Base-by-base conservation (phyloP, 768 basidiomycete species). In the Imleria badia region DNA sequence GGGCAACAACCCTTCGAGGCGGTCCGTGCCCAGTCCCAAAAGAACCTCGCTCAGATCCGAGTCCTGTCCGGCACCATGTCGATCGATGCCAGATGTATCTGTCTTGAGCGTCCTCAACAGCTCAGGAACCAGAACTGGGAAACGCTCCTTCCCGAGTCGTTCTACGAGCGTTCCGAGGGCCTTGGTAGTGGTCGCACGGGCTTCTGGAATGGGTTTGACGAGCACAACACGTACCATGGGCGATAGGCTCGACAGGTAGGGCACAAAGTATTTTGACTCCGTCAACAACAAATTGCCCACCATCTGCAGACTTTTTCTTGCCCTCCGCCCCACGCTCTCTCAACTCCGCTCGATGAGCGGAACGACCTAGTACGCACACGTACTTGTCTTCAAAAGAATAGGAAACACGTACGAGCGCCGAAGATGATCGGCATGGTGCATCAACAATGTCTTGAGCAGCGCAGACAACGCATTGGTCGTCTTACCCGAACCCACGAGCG, bases 61-160 rank as follows among this genome's bases (percentile, higher is more conserved):
- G n/a, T 96, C 97, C 72, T 98, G 97, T 4, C 95, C 96, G 1
- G 97, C 96, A 56, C 96, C 97, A 75, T 98, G 97, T 47, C 96
- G 82, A 71, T 99, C 97, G 26, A 98, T 95, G 14, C 94, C 94
- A 1, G 91, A 93, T 1, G 91, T 89, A 61, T 98, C 94, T 10
- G 92, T 87, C 72, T 94, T 94, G 59, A 98, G 82, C 5, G 89
- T 94, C 50, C 87, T 81, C 35, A 98, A 73, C 15, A 99, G 78
- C 13, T 86, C 85, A n/a, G 91, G 89, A 1, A 99, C 94, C 23
- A 99, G 81, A 63, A 96, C 91, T 1, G 97, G 97, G 84, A 98
- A 99, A 67, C 94, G 88, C 11, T 81, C 72, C 73, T 98, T 96
- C 50, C 97, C 97, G 15, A 99, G 76, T 29, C 97, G 88, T 66